Percentiles rank a stretch among this genome's conserved stretches.
These are phyloP conservation scores for Alisma plantagoaquatica DNA, from an alignment of 106 monocot genomes.

Conservation along the genomic window DNA sequence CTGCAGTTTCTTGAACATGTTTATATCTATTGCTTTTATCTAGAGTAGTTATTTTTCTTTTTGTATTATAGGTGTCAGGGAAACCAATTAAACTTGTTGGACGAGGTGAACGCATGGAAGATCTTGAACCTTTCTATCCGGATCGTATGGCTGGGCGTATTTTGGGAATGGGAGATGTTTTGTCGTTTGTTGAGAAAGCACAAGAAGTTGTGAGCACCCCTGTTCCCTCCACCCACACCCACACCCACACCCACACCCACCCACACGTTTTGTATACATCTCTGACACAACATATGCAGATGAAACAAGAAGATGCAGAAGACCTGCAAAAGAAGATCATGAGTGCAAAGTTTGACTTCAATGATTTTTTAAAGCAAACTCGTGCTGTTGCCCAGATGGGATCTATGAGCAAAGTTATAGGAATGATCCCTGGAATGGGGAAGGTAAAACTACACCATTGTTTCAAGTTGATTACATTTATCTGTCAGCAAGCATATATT, in stretches of 20 bases:
- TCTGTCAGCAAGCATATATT: too few species aligned
- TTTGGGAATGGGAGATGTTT: slow-evolving; percentile 97
- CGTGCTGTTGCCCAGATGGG: slow-evolving; percentile 92
- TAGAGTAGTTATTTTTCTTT: too few species aligned
- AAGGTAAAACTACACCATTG: slow-evolving; percentile 40
- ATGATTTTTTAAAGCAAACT: slow-evolving; percentile 95
- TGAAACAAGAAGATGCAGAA: slow-evolving; percentile 92
- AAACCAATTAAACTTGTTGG: slow-evolving; percentile 98
- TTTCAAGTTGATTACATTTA: slow-evolving; percentile 1
- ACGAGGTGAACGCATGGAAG: slow-evolving; percentile 84
- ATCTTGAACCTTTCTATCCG: slow-evolving; percentile 95
- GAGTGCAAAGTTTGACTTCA: slow-evolving; percentile 96
- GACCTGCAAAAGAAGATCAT: slow-evolving; percentile 96
- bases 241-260: too few species aligned
- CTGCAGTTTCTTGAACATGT: too few species aligned
- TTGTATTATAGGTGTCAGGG: slow-evolving; percentile 76
- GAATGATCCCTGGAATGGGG: slow-evolving; percentile 97
- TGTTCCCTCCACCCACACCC: too few species aligned
- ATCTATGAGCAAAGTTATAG: slow-evolving; percentile 84
- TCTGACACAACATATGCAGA: too few species aligned
- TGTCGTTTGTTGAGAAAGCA: slow-evolving; percentile 96
- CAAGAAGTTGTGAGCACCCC: slow-evolving; percentile 97
- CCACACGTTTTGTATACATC: too few species aligned
- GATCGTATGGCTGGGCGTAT: slow-evolving; percentile 96
- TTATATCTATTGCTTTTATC: too few species aligned